Evolutionary conservation across 1,284 basidiomycete species (phyloP), one percentile per base, ranked within the genome.

Genomic region (Cutaneotrichosporon sp.): DNA sequence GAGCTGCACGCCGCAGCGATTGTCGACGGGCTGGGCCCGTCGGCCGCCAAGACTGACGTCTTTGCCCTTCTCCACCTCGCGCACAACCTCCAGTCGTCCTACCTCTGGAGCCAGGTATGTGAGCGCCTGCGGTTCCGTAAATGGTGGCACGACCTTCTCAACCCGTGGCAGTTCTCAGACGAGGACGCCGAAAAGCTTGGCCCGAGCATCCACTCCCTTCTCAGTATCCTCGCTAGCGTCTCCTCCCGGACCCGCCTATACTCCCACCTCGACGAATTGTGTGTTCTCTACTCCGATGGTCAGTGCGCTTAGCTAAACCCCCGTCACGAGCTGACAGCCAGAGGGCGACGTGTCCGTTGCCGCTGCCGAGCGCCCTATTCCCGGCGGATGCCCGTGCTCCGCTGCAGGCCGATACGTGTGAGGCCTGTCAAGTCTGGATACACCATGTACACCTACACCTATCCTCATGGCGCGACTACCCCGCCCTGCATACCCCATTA

Each of bases 41-140:
- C 18, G 1, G 54, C 54, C 14, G 4, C n/a, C 9, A 53, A 54
- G 33, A 33, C 38, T 10, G 54, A 55, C 18, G 39, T 59, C 2
- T 59, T 44, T 17, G 35, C 51, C 5, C 51, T 59, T 22, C 46
- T 59, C 21, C 42, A 43, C 13, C 49, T 59, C 17, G 54, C 57
- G 21, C 57, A 59, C 44, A 40, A 35, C 8, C 38, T 59, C n/a
- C 45, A 44, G 22, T 48, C 44, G 7, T 12, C 14, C 9, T 44
- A 33, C 13, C 54, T 59, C 22, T 59, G 57, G 57, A 46, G 47
- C n/a, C 38, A 55, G 20, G 46, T 59, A 2, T 55, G 54, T 42
- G 57, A 53, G 18, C 54, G 54, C 4, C 42, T 59, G 20, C 45
- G 51, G 1, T 13, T 9, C 34, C 30, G 39, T 12, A 18, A 26